These are phyloP conservation scores for Candida chilensis DNA, from an alignment of 805 yeast genomes.

Conservation along the genomic window DNA sequence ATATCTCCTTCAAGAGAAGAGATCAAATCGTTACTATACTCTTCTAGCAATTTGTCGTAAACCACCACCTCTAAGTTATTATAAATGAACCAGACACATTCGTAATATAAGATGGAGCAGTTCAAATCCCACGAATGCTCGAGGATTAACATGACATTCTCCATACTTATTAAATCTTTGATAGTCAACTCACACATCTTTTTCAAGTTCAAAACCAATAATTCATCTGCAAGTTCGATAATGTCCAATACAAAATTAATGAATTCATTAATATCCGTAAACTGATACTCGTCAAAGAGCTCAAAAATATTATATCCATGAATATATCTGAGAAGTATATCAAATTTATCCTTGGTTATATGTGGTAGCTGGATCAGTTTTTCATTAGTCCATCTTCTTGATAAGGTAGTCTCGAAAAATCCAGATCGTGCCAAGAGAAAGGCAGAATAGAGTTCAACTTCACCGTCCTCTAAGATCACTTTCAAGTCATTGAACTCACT, in stretches of 20 bases:
- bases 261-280: constrained; percentile 26
- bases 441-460: constrained; percentile 35
- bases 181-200: constrained; percentile 52
- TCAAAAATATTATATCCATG: constrained; percentile 41
- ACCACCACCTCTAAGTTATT: constrained; percentile 56
- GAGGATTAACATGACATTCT: constrained; percentile 50
- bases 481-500: no score
- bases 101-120: constrained; percentile 46
- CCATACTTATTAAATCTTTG: constrained; percentile 44
- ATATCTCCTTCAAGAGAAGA: constrained; percentile 5
- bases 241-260: constrained; percentile 48
- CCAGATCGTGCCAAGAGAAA: constrained; percentile 50
- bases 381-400: constrained; percentile 39
- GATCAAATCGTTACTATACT: not conserved
- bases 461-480: constrained; percentile 38
- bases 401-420: constrained; percentile 52
- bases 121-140: constrained; percentile 41
- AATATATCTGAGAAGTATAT: constrained; percentile 40
- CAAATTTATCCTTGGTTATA: constrained; percentile 31
- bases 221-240: constrained; percentile 52
- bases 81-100: constrained; percentile 61
- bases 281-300: constrained; percentile 23
- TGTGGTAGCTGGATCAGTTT: constrained; percentile 31
- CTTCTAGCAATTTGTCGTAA: constrained; percentile 26
- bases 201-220: constrained; percentile 50